A percentile compares a stretch with the other conserved stretches of the same genome.
These are phyloP conservation scores for Chaetomiaceae sp. DNA, from an alignment of 2,329 filamentous ascomycete genomes.

Conservation along the genomic window DNA sequence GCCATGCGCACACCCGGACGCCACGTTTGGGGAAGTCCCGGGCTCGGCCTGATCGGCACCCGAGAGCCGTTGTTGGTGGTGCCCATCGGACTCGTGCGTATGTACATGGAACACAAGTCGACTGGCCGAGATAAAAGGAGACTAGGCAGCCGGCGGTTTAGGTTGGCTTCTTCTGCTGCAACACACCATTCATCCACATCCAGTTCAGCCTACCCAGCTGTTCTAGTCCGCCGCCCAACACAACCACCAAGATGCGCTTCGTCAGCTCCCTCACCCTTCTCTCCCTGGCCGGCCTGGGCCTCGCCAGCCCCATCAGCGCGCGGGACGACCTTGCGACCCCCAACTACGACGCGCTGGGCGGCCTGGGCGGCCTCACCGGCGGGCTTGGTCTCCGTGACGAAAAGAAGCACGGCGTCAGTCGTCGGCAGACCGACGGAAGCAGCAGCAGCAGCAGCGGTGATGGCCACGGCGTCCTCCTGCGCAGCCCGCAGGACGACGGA, in stretches of 20 bases:
- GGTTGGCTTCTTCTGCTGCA: no score
- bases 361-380: not conserved
- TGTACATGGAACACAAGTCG: no score
- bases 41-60: not conserved
- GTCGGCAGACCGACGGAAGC: not conserved
- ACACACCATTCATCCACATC: not conserved
- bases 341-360: no score
- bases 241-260: constrained; percentile 14
- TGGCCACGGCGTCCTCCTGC: not conserved
- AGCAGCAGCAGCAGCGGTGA: not conserved
- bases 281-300: constrained; percentile 11
- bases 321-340: not conserved
- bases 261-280: constrained; percentile 11
- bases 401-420: not conserved
- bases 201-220: not conserved
- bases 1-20: constrained; percentile 1
- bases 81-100: no score
- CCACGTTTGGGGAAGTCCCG: constrained; percentile 6
- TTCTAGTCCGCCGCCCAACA: not conserved
- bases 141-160: no score
- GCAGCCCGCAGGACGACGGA: not conserved
- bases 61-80: not conserved
- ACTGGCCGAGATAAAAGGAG: constrained; percentile 11
- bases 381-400: not conserved
- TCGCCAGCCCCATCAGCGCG: constrained; percentile 6